Percentiles rank a stretch among this genome's conserved stretches.
Evolutionary conservation across 805 yeast species (phyloP).

Genomic region (Torulaspora gathmanii): DNA sequence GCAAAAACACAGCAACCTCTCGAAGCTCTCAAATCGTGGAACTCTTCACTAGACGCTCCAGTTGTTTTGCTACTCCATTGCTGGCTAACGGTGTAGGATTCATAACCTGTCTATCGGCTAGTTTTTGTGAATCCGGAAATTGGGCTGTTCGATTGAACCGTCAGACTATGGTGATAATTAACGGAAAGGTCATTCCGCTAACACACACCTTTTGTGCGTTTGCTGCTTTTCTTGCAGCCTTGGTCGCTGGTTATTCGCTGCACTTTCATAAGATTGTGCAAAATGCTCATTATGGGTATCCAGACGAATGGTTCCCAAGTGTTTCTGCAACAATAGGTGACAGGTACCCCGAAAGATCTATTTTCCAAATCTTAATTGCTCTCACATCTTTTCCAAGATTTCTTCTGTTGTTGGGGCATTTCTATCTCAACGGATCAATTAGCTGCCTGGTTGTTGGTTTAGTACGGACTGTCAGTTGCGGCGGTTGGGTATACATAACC

Average conservation of each 20-base stretch:
- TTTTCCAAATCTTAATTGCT: constrained; percentile 89
- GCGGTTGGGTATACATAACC: constrained; percentile 98
- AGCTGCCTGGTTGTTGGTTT: constrained; percentile 50
- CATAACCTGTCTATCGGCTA: neutral
- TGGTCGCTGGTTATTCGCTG: constrained; percentile 64
- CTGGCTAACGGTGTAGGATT: neutral
- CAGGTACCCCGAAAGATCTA: constrained; percentile 89
- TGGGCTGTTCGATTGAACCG: neutral
- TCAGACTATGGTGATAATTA: constrained; percentile 39
- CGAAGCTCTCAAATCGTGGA: neutral
- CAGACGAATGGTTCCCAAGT: constrained; percentile 98
- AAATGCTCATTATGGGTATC: constrained; percentile 84
- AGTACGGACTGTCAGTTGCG: constrained; percentile 89
- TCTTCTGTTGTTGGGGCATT: constrained; percentile 45
- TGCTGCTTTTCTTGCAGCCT: constrained; percentile 70
- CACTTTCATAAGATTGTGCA: constrained; percentile 86
- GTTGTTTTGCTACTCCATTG: neutral
- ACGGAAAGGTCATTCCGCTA: constrained; percentile 62
- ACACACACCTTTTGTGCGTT: constrained; percentile 71
- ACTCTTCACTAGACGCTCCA: neutral
- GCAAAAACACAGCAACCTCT: neutral
- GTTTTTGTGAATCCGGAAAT: neutral
- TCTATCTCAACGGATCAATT: constrained; percentile 37
- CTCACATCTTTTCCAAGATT: constrained; percentile 92
- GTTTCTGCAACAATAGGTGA: constrained; percentile 98